Conservation (phyloP, 495 filamentous ascomycete species). For the Penicillium canariense region DNA sequence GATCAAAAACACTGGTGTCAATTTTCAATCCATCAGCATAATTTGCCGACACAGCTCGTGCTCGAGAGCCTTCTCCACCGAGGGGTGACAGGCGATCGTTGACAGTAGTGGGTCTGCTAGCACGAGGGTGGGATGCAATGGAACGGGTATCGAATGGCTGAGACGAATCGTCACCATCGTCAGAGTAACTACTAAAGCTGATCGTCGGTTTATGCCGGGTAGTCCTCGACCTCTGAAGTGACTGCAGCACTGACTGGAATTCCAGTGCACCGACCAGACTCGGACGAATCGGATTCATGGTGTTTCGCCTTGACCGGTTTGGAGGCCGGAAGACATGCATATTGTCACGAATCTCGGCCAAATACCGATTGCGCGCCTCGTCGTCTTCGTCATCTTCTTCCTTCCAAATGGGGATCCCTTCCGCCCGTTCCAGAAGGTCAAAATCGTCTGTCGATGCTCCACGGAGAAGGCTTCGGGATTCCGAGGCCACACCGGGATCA, state of each 20-base stretch:
- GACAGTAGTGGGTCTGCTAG: constrained; percentile 21
- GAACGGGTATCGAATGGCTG: constrained; percentile 52
- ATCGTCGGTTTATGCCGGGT: constrained; percentile 62
- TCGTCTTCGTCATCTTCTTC: constrained; percentile 62
- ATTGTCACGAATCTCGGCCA: constrained; percentile 84
- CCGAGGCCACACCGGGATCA: constrained; percentile 55
- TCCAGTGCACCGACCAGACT: constrained; percentile 92
- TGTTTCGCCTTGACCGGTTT: constrained; percentile 64
- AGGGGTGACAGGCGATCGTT: constrained; percentile 32
- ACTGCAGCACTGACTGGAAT: constrained; percentile 84
- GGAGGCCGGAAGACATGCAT: constrained; percentile 81
- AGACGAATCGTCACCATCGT: constrained; percentile 50
- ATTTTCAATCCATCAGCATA: constrained; percentile 49
- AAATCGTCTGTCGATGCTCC: constrained; percentile 65
- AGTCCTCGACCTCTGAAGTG: constrained; percentile 75
- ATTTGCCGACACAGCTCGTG: constrained; percentile 67
- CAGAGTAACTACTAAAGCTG: constrained; percentile 67
- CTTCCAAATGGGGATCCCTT: constrained; percentile 41
- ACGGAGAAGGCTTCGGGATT: constrained; percentile 51
- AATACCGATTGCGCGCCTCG: constrained; percentile 64
- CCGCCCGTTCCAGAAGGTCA: constrained; percentile 64
- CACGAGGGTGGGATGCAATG: constrained; percentile 44
- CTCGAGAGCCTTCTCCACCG: constrained; percentile 34
- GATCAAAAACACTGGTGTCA: constrained; percentile 33
- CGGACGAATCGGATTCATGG: constrained; percentile 80